Conservation (phyloP, 2,329 filamentous ascomycete genomes). For the Exophiala mesophila region DNA sequence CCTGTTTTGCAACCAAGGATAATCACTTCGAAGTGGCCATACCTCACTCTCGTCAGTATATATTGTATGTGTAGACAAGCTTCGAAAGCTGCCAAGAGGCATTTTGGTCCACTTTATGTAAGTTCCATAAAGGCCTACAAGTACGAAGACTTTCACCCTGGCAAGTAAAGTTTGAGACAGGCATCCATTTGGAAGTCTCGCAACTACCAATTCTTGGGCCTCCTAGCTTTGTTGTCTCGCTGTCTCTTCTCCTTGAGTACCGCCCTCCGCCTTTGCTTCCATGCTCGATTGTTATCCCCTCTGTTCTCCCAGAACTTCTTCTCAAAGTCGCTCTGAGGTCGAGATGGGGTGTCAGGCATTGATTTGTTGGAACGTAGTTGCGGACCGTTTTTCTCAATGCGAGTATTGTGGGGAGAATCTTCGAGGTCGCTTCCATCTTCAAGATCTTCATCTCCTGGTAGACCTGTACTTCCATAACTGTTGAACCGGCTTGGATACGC, state of each 20-base stretch:
- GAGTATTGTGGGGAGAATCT: not conserved
- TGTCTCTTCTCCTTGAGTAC: constrained; percentile 57
- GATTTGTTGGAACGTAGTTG: not conserved
- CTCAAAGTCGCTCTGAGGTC: constrained; percentile 51
- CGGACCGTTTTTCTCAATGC: constrained; percentile 19
- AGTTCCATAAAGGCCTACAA: too few relatives aligned
- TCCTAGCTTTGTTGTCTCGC: constrained; percentile 49
- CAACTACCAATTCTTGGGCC: constrained; percentile 22
- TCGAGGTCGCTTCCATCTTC: constrained; percentile 22
- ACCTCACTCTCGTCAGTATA: too few relatives aligned
- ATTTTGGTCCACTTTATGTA: too few relatives aligned
- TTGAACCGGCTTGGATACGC: constrained; percentile 57
- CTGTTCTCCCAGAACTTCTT: constrained; percentile 58
- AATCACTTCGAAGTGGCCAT: too few relatives aligned
- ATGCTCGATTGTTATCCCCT: constrained; percentile 47
- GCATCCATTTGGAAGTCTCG: too few relatives aligned
- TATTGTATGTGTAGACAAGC: too few relatives aligned
- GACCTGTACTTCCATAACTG: constrained; percentile 21
- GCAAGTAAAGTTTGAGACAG: too few relatives aligned
- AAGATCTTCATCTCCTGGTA: constrained; percentile 25
- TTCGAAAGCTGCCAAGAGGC: too few relatives aligned
- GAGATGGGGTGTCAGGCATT: constrained; percentile 5
- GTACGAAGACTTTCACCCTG: not conserved
- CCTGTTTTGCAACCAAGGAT: too few relatives aligned
- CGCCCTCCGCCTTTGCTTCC: constrained; percentile 54